Percentiles rank a stretch among this genome's conserved stretches.
Conservation (phyloP, 2,329 filamentous ascomycete genomes). For the Phialemoniopsis sp. region DNA sequence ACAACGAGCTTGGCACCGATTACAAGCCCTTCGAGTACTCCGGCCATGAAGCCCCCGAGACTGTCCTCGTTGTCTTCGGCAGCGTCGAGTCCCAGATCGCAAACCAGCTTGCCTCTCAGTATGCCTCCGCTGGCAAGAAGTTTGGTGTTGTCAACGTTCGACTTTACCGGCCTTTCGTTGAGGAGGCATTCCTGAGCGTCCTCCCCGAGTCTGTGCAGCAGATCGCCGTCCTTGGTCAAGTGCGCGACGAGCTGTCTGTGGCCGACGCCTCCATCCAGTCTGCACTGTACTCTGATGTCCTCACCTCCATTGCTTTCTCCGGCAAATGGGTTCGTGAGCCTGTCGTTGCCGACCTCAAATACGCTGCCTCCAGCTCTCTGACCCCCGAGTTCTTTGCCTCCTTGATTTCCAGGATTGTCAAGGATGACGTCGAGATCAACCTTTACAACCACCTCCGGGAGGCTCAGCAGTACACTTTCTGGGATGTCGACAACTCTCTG, state of each 20-base stretch:
- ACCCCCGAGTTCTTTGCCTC: constrained; percentile 51
- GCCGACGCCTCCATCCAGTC: constrained; percentile 75
- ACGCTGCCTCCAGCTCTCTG: constrained; percentile 62
- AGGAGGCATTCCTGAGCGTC: constrained; percentile 84
- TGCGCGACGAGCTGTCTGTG: constrained; percentile 68
- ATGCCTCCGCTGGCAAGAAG: constrained; percentile 69
- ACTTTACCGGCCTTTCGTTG: constrained; percentile 90
- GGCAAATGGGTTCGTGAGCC: constrained; percentile 60
- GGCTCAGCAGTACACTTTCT: constrained; percentile 86
- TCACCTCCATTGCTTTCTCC: constrained; percentile 79
- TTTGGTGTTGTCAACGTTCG: constrained; percentile 89
- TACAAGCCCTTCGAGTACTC: constrained; percentile 94
- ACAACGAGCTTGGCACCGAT: constrained; percentile 87
- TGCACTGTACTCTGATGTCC: constrained; percentile 85
- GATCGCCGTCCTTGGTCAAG: constrained; percentile 86
- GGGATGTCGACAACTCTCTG: constrained; percentile 77
- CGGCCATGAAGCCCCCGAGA: constrained; percentile 74
- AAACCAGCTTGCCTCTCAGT: constrained; percentile 70
- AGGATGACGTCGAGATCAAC: constrained; percentile 34
- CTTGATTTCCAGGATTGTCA: constrained; percentile 46
- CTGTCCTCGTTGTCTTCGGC: constrained; percentile 87
- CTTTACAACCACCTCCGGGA: constrained; percentile 38
- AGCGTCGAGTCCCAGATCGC: constrained; percentile 85
- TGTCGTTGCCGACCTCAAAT: constrained; percentile 80
- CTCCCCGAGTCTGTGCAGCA: constrained; percentile 72